A percentile compares a stretch with the other conserved stretches of the same genome.
Conservation (phyloP, 1,139 yeast genomes). For the Nakaseomyces uthaithaninus region DNA sequence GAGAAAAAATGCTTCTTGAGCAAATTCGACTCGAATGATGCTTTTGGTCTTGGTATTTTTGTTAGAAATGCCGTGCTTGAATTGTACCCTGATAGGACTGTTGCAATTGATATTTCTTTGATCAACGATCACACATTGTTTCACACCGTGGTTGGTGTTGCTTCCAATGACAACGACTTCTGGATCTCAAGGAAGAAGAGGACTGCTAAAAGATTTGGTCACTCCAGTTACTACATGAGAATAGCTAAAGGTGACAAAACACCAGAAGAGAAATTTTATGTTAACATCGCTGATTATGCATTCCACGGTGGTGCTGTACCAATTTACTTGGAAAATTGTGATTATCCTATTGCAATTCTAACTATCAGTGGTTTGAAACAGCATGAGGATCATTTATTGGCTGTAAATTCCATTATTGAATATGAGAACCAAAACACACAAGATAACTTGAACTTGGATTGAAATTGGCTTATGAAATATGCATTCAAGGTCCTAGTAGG, state of each 20-base stretch:
- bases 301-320: constrained; percentile 61
- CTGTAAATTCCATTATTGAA: constrained; percentile 16
- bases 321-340: constrained; percentile 38
- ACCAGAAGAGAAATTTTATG: constrained; percentile 36
- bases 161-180: constrained; percentile 46
- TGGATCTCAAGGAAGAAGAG: constrained; percentile 52
- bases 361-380: constrained; percentile 50
- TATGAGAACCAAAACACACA: constrained; percentile 8
- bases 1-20: constrained; percentile 17
- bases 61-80: constrained; percentile 20
- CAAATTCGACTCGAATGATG: constrained; percentile 20
- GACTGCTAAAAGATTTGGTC: constrained; percentile 45
- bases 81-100: constrained; percentile 30
- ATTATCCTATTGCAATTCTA: constrained; percentile 45
- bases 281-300: constrained; percentile 43
- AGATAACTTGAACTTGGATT: constrained; percentile 10
- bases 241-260: constrained; percentile 32
- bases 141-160: constrained; percentile 35
- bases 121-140: constrained; percentile 46
- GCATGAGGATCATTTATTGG: constrained; percentile 28
- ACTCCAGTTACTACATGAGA: constrained; percentile 49
- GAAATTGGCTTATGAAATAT: too few species aligned
- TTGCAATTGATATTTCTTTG: constrained; percentile 45
- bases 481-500: too few species aligned
- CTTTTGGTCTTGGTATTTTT: constrained; percentile 23